Base-by-base conservation (phyloP, 441 rosid species). In the Metrosideros polymorpha region DNA sequence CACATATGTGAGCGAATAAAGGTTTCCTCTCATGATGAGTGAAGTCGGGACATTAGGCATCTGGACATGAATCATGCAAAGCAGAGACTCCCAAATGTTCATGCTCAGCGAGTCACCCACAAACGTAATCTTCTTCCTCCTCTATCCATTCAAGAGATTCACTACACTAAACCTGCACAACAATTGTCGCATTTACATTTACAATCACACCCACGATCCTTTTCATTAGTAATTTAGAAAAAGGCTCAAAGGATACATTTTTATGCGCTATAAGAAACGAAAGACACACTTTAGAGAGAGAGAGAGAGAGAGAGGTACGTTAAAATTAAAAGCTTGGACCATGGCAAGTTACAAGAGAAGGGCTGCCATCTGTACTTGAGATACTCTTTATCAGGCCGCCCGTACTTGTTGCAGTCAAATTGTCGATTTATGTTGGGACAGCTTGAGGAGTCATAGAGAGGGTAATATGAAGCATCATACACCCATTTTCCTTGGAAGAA, bases 361-460 rank as follows among this genome's bases (percentile, higher is more conserved):
- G 99, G 99, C 84, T 96, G 98, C 99, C 99, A 97, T 59, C 98
- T 90, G 86, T 93, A 96, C 82, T 93, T 95, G 85, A 92, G 96
- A 84, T 96, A 97, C 51, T 66, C 77, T 13, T 43, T 82, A 84
- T 97, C 99, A 7, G 94, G 97, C 7, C 99, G 95, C 39, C 98
- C 99, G 86, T 92, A 92, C 88, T 91, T 95, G 55, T 91, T 89
- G 92, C 99, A 97, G 87, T 97, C 88, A 92, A 97, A 97, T 86
- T 95, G 89, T 32, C 94, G 91, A 86, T 95, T 96, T 76, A 96
- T 86, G 93, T 95, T 96, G 54, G 99, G 99, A 77, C 99, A 97
- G 47, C 83, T 90, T 4, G 92, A 91, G 45, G 94, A 82, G 87
- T 92, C 89, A 82, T 97, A 97, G 77, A 93, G 96, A 83, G 99